phyloP scores from a whole-genome alignment of 148 eudicot species.

The Fagopyrum esculentum region DNA sequence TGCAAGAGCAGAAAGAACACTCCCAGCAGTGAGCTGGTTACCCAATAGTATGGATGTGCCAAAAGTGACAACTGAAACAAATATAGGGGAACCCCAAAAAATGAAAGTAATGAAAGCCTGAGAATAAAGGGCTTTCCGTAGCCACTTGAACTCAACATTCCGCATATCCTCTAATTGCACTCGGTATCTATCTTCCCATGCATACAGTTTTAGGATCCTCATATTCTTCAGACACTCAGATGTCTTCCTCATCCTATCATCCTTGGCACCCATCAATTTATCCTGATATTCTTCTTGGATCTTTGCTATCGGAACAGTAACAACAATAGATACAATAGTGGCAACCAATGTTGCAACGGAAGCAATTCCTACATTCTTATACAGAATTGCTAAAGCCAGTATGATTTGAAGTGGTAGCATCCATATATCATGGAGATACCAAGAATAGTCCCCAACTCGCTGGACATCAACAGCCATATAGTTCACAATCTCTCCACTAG shows the following conservation, averaged over 20 bases:
- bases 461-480: constrained; percentile 97
- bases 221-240: constrained; percentile 81
- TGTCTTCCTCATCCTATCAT: constrained; percentile 89
- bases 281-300: constrained; percentile 79
- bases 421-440: constrained; percentile 94
- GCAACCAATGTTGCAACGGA: constrained; percentile 69
- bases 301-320: constrained; percentile 72
- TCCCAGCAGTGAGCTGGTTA: constrained; percentile 66
- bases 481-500: constrained; percentile 91
- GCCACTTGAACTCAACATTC: constrained; percentile 72
- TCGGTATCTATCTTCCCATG: constrained; percentile 90
- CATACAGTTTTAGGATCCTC: constrained; percentile 87
- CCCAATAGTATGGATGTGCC: constrained; percentile 73
- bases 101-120: constrained; percentile 74
- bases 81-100: constrained; percentile 94
- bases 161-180: constrained; percentile 66
- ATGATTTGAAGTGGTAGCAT: constrained; percentile 79
- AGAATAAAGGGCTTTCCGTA: constrained; percentile 72
- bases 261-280: constrained; percentile 82
- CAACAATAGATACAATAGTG: constrained; percentile 59
- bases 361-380: constrained; percentile 91
- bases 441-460: constrained; percentile 76
- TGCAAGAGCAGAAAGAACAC: constrained; percentile 83
- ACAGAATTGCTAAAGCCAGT: constrained; percentile 76
- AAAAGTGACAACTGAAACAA: constrained; percentile 80